phyloP scores from a whole-genome alignment of 768 basidiomycete genomes.

The Lepiota brunneoincarnata region DNA sequence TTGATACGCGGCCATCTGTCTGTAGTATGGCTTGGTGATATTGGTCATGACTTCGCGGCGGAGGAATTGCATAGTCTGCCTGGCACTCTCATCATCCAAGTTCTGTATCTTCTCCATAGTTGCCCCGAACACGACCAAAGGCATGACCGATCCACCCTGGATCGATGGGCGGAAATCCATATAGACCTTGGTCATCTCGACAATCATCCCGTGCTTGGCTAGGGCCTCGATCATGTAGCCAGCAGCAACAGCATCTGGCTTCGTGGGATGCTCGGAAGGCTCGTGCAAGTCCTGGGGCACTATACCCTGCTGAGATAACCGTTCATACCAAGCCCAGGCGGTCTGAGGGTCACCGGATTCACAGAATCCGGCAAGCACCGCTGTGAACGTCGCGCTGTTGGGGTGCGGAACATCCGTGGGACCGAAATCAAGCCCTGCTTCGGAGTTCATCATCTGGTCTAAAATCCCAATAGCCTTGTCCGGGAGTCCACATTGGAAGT shows the following conservation, averaged over 20 bases:
- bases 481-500: slow-evolving; percentile 62
- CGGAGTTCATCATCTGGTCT: slow-evolving; percentile 64
- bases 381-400: slow-evolving; percentile 58
- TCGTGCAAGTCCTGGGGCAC: slow-evolving; percentile 36
- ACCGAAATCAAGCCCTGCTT: slow-evolving; percentile 31
- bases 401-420: slow-evolving; percentile 51
- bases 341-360: slow-evolving; percentile 55
- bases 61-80: slow-evolving; percentile 22
- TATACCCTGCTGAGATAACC: slow-evolving; percentile 45
- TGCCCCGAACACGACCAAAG: slow-evolving; percentile 39
- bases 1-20: neutral
- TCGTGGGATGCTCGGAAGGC: slow-evolving; percentile 28
- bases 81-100: slow-evolving; percentile 17
- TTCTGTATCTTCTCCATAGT: slow-evolving; percentile 27
- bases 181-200: slow-evolving; percentile 47
- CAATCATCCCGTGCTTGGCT: slow-evolving; percentile 18
- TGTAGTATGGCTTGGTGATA: neutral
- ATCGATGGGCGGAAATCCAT: slow-evolving; percentile 27
- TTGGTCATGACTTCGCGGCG: slow-evolving; percentile 12
- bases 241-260: slow-evolving; percentile 59
- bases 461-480: slow-evolving; percentile 64
- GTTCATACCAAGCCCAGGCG: slow-evolving; percentile 71
- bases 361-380: slow-evolving; percentile 66
- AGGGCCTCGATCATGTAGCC: slow-evolving; percentile 53
- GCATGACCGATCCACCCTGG: slow-evolving; percentile 33